Base-by-base conservation (phyloP, 768 basidiomycete species). In the Macrolepiota dolichaula region DNA sequence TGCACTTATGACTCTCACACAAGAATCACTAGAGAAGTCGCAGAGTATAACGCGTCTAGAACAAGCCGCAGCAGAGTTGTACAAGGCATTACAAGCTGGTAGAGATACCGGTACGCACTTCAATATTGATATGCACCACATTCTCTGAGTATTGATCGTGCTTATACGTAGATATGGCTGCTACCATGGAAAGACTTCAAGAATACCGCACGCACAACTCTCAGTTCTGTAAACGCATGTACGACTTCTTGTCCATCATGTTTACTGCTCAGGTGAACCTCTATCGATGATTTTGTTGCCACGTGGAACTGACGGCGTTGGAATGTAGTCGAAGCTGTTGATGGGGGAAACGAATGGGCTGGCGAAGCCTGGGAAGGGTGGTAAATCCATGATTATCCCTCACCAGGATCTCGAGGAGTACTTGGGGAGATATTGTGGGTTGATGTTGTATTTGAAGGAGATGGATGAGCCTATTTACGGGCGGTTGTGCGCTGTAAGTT, bases 371-470 rank as follows among this genome's bases (percentile, higher is more conserved):
- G 65, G 76, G 51, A 68, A 77, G 51, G 77, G 81, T 36, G 53
- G 44, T 4, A 74, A 80, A 51, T 81, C 84, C 2, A 73, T 71
- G 9, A 75, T 92, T 27, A 67, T 79, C 27, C 75, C 77, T n/a
- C 96, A 98, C 72, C 79, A 80, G 55, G 79, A 83, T 17, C 80
- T 97, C 71, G 94, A 98, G 68, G 77, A 79, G 37, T 93, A 94
- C 72, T 81, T 98, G 19, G 92, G 90, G 24, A 83, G 90, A 47
- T 98, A 98, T 73, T 84, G 89, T 32, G 96, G 96, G 1, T 73
- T 98, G 55, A 85, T 98, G 73, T 78, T 98, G 17, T 98, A 96
- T 70, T 75, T 98, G 59, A 96, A 94, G 71, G 96, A 98, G 77
- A 96, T 98, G 92, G 95, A 97, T 62, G 93, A 97, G 71, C 76